Evolutionary conservation across 2,329 filamentous ascomycete species (phyloP).

Genomic region (Hypocrella siamensis): DNA sequence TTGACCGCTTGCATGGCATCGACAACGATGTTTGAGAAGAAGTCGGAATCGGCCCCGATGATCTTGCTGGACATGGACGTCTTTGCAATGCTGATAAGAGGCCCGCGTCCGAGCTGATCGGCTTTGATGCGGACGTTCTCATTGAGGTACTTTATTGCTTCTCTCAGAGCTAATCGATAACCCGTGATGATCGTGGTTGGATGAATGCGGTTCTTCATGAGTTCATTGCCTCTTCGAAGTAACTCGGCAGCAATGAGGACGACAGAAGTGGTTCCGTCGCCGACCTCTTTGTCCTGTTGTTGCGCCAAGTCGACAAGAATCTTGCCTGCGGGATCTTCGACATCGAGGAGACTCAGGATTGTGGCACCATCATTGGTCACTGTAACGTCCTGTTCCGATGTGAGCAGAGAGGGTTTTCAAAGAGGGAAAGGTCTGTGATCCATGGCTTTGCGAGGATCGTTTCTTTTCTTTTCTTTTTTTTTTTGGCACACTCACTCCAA

Average conservation of each 20-base stretch:
- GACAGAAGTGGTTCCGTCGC: slow-evolving; percentile 94
- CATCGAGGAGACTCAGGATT: slow-evolving; percentile 85
- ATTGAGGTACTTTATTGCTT: slow-evolving; percentile 97
- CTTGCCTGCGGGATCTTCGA: slow-evolving; percentile 96
- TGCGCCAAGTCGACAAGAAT: slow-evolving; percentile 95
- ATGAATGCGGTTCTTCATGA: slow-evolving; percentile 99
- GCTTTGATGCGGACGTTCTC: slow-evolving; percentile 97
- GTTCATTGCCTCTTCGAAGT: slow-evolving; percentile 82
- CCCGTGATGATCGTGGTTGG: slow-evolving; percentile 98
- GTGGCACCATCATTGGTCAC: slow-evolving; percentile 98
- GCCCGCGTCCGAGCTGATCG: slow-evolving; percentile 77
- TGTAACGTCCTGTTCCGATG: slow-evolving; percentile 61
- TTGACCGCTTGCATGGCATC: slow-evolving; percentile 94
- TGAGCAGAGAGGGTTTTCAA: slow-evolving; percentile 3
- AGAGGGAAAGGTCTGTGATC: too few species aligned
- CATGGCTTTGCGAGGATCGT: too few species aligned
- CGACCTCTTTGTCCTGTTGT: slow-evolving; percentile 97
- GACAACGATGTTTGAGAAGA: slow-evolving; percentile 95
- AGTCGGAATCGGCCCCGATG: slow-evolving; percentile 87
- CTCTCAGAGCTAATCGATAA: slow-evolving; percentile 85
- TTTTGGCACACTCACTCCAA: slow-evolving; percentile 64
- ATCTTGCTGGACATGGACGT: slow-evolving; percentile 99
- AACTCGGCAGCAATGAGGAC: slow-evolving; percentile 95
- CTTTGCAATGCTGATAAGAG: slow-evolving; percentile 86
- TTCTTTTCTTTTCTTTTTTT: too few species aligned